These are phyloP conservation scores for Calycina herbarum DNA, from an alignment of 2,329 filamentous ascomycete species.

Conservation along the genomic window DNA sequence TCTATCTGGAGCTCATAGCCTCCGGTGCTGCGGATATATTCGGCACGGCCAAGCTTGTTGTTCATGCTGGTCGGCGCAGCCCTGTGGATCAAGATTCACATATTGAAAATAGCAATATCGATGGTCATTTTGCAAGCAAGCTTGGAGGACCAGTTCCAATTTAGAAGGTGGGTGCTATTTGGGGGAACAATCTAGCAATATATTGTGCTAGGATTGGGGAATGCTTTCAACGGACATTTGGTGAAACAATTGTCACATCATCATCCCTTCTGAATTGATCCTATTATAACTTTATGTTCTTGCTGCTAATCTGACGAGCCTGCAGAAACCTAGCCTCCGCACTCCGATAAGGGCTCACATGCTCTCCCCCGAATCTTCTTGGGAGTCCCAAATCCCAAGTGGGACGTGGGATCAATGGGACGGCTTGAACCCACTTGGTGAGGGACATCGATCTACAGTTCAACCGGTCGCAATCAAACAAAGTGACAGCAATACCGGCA, in stretches of 20 bases:
- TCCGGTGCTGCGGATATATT: background rate
- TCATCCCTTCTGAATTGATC: background rate
- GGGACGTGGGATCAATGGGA: slow-evolving; percentile 2
- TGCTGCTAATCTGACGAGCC: background rate
- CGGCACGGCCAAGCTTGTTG: background rate
- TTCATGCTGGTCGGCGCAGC: slow-evolving; percentile 7
- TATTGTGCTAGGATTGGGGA: background rate
- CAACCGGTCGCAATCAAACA: slow-evolving; percentile 5
- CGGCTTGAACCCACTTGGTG: slow-evolving; percentile 17
- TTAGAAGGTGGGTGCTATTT: background rate
- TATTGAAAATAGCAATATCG: background rate
- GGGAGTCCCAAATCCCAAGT: background rate
- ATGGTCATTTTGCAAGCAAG: background rate
- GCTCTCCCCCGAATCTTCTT: background rate
- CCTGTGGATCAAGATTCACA: background rate
- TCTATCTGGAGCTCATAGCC: background rate
- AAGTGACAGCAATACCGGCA: slow-evolving; percentile 3
- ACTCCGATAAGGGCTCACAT: background rate
- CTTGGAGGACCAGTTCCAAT: background rate
- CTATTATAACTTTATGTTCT: background rate
- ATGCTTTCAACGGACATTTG: too few species aligned
- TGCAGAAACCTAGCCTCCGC: background rate
- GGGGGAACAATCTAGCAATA: background rate
- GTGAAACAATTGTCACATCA: background rate
- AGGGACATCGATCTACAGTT: background rate